A percentile compares a stretch with the other conserved stretches of the same genome.
Conservation (phyloP, 73 alveolate genomes). For the Stentor coeruleus region DNA sequence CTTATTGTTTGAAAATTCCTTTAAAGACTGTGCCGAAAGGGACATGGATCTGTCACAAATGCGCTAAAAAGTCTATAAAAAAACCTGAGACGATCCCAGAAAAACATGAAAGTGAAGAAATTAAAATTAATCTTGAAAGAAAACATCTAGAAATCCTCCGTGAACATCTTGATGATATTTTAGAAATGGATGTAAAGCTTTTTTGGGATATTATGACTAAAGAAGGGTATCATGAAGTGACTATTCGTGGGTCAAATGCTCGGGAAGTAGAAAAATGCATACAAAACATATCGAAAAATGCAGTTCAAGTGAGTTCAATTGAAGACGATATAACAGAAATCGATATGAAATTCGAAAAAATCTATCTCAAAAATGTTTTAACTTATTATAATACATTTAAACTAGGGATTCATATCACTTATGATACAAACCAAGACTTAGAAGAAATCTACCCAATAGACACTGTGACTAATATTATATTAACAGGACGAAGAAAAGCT, state of each 20-base stretch:
- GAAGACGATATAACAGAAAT: conserved; percentile 6
- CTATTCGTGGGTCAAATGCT: neutral
- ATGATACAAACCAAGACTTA: neutral
- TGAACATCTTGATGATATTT: conserved; percentile 12
- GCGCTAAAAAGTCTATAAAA: conserved; percentile 20
- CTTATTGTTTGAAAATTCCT: conserved; percentile 42
- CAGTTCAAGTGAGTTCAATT: neutral
- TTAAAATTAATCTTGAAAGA: neutral
- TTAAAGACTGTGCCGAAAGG: conserved; percentile 42
- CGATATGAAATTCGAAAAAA: neutral
- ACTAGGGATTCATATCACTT: neutral
- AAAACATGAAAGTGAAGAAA: neutral
- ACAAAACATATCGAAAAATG: neutral
- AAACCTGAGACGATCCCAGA: neutral
- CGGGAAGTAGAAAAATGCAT: neutral
- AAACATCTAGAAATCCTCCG: neutral
- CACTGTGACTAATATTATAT: neutral
- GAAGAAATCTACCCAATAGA: conserved; percentile 5
- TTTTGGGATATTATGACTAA: neutral
- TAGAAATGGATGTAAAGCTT: conserved; percentile 12
- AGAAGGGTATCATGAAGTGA: conserved; percentile 2
- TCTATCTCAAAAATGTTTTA: conserved; percentile 1
- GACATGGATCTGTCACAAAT: conserved; percentile 47
- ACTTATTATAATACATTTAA: neutral
- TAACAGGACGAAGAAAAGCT: neutral